Evolutionary conservation across 1,139 yeast genomes (phyloP).

Genomic region (Blastobotrys elegans): DNA sequence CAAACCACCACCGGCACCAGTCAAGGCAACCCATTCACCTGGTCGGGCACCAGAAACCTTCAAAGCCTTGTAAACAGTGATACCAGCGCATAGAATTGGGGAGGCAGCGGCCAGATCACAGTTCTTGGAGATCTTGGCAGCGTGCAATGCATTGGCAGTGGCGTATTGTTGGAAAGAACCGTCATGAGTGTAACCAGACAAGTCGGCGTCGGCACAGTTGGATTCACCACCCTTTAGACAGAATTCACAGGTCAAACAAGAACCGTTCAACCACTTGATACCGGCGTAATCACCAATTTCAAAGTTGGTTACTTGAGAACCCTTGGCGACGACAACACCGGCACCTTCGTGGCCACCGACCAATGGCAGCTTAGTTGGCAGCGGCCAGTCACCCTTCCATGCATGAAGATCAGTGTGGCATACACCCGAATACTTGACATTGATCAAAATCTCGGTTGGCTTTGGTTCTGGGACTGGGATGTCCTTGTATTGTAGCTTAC

Average conservation of each 20-base stretch:
- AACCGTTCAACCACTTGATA: conserved; percentile 64
- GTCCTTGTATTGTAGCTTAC: conserved; percentile 56
- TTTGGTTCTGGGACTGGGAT: conserved; percentile 60
- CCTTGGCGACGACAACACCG: conserved; percentile 72
- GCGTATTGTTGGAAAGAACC: conserved; percentile 84
- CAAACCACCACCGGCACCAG: conserved; percentile 85
- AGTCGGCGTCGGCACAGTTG: conserved; percentile 61
- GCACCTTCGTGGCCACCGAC: conserved; percentile 90
- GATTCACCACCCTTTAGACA: conserved; percentile 67
- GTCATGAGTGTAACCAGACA: conserved; percentile 76
- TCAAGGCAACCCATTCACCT: conserved; percentile 75
- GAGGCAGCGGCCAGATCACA: conserved; percentile 69
- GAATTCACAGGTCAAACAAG: conserved; percentile 69
- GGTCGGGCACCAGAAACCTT: conserved; percentile 61
- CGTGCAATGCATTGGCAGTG: conserved; percentile 81
- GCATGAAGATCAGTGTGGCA: conserved; percentile 70
- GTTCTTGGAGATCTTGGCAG: conserved; percentile 68
- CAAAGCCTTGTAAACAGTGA: conserved; percentile 78
- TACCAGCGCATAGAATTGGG: conserved; percentile 77
- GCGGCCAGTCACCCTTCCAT: conserved; percentile 72
- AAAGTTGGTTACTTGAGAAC: conserved; percentile 62
- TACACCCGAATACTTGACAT: conserved; percentile 62
- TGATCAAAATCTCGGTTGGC: conserved; percentile 55
- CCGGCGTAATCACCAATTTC: conserved; percentile 76
- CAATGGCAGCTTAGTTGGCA: conserved; percentile 57